Base-by-base conservation (phyloP, 192 early-diverging fungal genomes). In the Coemansia sp. region DNA sequence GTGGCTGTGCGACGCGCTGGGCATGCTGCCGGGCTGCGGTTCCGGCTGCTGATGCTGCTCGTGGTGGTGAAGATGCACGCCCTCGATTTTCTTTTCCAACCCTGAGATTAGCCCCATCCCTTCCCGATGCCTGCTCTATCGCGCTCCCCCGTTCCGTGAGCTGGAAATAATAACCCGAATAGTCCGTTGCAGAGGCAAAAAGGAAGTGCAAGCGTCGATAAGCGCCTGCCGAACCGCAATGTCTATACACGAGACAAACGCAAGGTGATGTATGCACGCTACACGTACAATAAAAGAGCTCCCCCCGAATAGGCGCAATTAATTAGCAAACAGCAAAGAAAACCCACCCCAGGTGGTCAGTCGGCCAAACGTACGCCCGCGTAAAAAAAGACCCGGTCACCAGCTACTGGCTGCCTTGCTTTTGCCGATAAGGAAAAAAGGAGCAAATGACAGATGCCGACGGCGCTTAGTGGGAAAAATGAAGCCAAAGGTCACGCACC, bases 61-160 rank as follows among this genome's bases (percentile, higher is more conserved):
- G 23, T 59, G 31, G 10, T 53, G 48, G 26, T 55, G 64, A 26
- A 55, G 47, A n/a, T 55, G 53, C 32, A 19, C 50, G 26, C 32
- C 28, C 40, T 67, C 64, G 35, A 59, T 32, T 53, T 58, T 60
- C 26, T 60, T 67, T 23, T 60, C 57, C 19, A 57, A 47, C 15
- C 45, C 68, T 19, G 61, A 60, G 53, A 71, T 56, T 39, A 71
- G 44, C 32, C 68, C 68, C 68, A 71, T 71, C 36, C 50, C 50
- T 53, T n/a, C n/a, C 38, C 20, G 23, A 53, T 48, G 28, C 46
- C 26, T 29, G 27, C n/a, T n/a, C n/a, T n/a, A n/a, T n/a, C n/a
- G n/a, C n/a, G n/a, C n/a, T 30, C 27, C 1, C 38, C n/a, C 17
- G n/a, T 15, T 15, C 15, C 38, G n/a, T 17, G 8, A 39, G 19